These are phyloP conservation scores for Starmerella geochares DNA, from an alignment of 805 yeast species.

Conservation along the genomic window DNA sequence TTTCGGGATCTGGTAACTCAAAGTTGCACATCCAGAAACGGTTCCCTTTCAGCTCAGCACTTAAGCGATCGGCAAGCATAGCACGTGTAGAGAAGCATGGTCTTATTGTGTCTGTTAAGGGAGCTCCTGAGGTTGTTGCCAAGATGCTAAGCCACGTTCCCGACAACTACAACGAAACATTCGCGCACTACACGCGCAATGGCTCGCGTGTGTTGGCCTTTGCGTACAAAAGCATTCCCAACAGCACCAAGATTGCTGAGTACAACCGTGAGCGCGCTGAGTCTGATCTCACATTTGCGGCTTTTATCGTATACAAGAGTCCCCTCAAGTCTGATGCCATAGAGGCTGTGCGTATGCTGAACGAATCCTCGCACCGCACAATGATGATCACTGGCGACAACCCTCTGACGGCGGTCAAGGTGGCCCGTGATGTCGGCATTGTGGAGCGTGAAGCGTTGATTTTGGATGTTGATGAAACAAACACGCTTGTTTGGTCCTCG, in stretches of 20 bases:
- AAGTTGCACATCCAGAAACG: slow-evolving; percentile 73
- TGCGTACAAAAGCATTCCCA: slow-evolving; percentile 66
- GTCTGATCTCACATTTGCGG: slow-evolving; percentile 65
- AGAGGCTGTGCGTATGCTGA: slow-evolving; percentile 81
- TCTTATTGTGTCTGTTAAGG: slow-evolving; percentile 76
- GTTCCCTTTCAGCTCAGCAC: slow-evolving; percentile 92
- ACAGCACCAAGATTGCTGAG: slow-evolving; percentile 40
- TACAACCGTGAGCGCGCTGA: slow-evolving; percentile 71
- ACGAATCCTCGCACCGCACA: slow-evolving; percentile 89
- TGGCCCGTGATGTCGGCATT: slow-evolving; percentile 85
- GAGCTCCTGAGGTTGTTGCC: slow-evolving; percentile 95
- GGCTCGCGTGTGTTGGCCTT: slow-evolving; percentile 96
- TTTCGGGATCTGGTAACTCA: slow-evolving; percentile 36
- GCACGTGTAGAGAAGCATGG: slow-evolving; percentile 38
- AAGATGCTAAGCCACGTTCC: slow-evolving; percentile 66
- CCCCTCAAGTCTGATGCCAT: slow-evolving; percentile 91
- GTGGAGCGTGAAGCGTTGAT: slow-evolving; percentile 75
- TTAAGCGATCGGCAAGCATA: slow-evolving; percentile 87
- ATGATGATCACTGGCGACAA: slow-evolving; percentile 99
- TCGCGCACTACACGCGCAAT: slow-evolving; percentile 81
- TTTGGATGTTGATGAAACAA: slow-evolving; percentile 65
- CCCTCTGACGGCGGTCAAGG: slow-evolving; percentile 96
- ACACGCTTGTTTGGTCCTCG: slow-evolving; percentile 68
- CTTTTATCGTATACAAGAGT: slow-evolving; percentile 93
- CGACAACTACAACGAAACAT: slow-evolving; percentile 67